These are phyloP conservation scores for Crinitomyces ghanaensis DNA, from an alignment of 805 yeast genomes.

Conservation along the genomic window DNA sequence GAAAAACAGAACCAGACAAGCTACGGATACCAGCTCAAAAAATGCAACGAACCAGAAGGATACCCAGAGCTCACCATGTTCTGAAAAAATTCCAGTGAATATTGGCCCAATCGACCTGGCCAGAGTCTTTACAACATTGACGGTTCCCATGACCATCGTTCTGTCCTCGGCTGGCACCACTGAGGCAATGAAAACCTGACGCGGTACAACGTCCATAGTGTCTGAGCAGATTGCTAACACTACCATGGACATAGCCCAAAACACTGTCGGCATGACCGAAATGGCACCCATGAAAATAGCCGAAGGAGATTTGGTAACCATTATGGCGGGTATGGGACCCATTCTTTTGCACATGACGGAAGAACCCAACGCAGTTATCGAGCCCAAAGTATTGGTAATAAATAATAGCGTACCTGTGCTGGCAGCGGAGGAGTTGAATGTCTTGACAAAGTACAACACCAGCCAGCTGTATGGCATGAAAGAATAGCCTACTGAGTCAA, in stretches of 20 bases:
- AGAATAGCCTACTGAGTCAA: constrained; percentile 82
- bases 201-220: constrained; percentile 86
- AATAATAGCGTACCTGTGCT: constrained; percentile 57
- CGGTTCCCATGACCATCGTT: constrained; percentile 72
- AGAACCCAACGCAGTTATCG: constrained; percentile 66
- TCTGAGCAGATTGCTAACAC: constrained; percentile 49
- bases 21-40: constrained; percentile 23
- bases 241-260: constrained; percentile 41
- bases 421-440: constrained; percentile 43
- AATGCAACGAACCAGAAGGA: constrained; percentile 26
- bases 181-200: constrained; percentile 68
- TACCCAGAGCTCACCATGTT: constrained; percentile 20
- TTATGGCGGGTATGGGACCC: constrained; percentile 73
- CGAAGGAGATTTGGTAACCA: constrained; percentile 68
- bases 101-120: constrained; percentile 77
- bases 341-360: constrained; percentile 50
- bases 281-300: constrained; percentile 48
- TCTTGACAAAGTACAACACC: constrained; percentile 61
- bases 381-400: constrained; percentile 46
- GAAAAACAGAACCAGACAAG: constrained; percentile 17
- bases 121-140: constrained; percentile 74
- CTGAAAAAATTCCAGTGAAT: constrained; percentile 66
- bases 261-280: constrained; percentile 34
- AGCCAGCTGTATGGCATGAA: constrained; percentile 86
- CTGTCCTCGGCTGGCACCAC: constrained; percentile 53